Percentiles rank a stretch among this genome's conserved stretches.
Conservation (phyloP, 176 grass and related monocot species). For the Aegilops longissima region DNA sequence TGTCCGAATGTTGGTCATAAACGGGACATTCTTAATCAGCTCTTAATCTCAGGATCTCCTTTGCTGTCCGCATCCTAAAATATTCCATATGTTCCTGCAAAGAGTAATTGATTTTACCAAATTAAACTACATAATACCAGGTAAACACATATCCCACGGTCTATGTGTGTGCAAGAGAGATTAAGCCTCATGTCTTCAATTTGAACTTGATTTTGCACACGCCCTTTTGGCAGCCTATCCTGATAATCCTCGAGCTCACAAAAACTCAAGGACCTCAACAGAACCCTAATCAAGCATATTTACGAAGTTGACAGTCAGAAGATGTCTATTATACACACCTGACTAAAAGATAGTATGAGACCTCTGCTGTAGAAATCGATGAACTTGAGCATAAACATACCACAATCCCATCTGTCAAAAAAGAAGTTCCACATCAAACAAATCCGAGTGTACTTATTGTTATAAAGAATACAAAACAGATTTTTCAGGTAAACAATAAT, state of each 20-base stretch:
- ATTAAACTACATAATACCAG: neutral
- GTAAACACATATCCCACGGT: neutral
- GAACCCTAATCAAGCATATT: conserved; percentile 8
- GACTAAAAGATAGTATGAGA: conserved; percentile 49
- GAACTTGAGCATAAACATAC: conserved; percentile 95
- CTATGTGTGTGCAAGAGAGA: neutral
- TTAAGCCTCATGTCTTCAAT: neutral
- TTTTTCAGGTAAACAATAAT: conserved; percentile 16
- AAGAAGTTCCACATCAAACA: conserved; percentile 18
- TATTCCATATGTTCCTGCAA: conserved; percentile 81
- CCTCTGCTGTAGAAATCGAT: conserved; percentile 77
- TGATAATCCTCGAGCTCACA: neutral
- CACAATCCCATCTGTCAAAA: conserved; percentile 73
- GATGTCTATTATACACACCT: conserved; percentile 47
- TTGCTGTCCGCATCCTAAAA: conserved; percentile 77
- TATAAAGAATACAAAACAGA: neutral
- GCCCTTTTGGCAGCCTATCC: neutral
- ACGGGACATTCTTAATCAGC: conserved; percentile 41
- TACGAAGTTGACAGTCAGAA: neutral
- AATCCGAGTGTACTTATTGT: neutral
- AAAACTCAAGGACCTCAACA: neutral
- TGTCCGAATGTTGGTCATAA: conserved; percentile 7
- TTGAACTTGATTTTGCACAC: neutral
- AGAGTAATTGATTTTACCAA: conserved; percentile 15
- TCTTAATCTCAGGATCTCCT: conserved; percentile 75